Percentiles rank a stretch among this genome's conserved stretches.
These are phyloP conservation scores for Tuber aestivum DNA, from an alignment of 495 filamentous ascomycete species.

Conservation along the genomic window DNA sequence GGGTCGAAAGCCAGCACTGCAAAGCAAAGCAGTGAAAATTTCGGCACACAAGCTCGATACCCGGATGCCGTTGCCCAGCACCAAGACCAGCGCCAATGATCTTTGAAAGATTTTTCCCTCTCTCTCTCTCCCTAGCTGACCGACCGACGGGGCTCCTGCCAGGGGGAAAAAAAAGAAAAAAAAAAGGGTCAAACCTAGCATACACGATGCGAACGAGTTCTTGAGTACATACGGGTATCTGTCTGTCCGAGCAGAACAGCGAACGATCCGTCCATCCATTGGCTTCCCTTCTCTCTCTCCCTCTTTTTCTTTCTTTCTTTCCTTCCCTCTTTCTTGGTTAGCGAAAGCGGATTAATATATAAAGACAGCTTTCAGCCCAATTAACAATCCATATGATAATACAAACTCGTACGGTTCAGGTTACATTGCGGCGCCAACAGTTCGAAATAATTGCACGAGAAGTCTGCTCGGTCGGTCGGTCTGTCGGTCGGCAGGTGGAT, in stretches of 20 bases:
- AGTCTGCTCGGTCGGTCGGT: background rate
- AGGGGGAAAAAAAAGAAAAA: too few species aligned
- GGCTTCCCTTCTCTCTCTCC: too few species aligned
- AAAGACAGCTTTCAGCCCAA: constrained; percentile 4
- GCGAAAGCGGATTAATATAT: constrained; percentile 3
- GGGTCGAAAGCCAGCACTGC: background rate
- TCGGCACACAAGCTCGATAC: background rate
- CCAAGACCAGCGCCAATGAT: background rate
- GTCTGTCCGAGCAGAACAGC: background rate
- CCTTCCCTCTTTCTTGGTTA: background rate
- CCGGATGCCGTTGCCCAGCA: background rate
- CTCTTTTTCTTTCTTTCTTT: too few species aligned
- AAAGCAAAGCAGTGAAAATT: background rate
- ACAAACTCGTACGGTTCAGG: background rate
- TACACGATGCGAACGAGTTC: background rate
- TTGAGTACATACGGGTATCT: constrained; percentile 5
- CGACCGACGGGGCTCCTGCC: background rate
- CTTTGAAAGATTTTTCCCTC: too few species aligned
- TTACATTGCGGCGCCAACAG: background rate
- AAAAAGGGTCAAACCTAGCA: background rate
- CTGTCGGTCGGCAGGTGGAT: background rate
- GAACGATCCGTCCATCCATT: background rate
- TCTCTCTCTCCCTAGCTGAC: background rate
- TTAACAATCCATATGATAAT: background rate
- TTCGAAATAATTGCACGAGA: background rate